phyloP scores from a whole-genome alignment of 1,284 basidiomycete genomes.

The Trametes sp. region DNA sequence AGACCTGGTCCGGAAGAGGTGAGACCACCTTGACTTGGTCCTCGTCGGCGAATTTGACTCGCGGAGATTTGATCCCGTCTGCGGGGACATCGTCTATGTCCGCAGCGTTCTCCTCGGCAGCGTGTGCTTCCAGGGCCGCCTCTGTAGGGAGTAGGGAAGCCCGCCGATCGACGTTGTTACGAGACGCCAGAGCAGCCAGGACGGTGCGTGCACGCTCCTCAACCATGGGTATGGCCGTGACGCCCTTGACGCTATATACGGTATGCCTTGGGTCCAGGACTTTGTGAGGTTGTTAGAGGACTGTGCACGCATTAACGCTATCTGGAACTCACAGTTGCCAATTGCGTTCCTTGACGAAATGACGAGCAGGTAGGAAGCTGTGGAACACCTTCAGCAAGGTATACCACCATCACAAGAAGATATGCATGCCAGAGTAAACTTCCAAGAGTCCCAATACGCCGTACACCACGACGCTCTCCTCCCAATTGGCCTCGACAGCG shows the following conservation, averaged over 20 bases:
- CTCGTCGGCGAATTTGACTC: slow-evolving; percentile 57
- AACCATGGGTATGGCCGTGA: slow-evolving; percentile 70
- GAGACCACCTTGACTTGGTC: slow-evolving; percentile 52
- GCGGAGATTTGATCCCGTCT: slow-evolving; percentile 35
- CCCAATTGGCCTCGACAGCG: slow-evolving; percentile 55
- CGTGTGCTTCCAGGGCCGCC: slow-evolving; percentile 12
- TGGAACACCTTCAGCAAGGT: slow-evolving; percentile 17
- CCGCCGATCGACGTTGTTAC: slow-evolving; percentile 52
- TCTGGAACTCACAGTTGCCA: slow-evolving; percentile 64
- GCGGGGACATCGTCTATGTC: slow-evolving; percentile 13
- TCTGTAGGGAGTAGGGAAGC: slow-evolving; percentile 50
- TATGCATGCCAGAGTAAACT: slow-evolving; percentile 66
- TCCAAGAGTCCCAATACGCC: slow-evolving; percentile 77
- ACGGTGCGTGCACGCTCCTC: slow-evolving; percentile 63
- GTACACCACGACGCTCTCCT: slow-evolving; percentile 64
- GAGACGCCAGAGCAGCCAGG: slow-evolving; percentile 58
- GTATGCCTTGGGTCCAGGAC: slow-evolving; percentile 67
- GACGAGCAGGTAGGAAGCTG: slow-evolving; percentile 77
- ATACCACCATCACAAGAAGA: slow-evolving; percentile 3
- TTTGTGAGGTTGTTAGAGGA: slow-evolving; percentile 35
- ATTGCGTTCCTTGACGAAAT: slow-evolving; percentile 65
- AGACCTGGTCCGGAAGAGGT: slow-evolving; percentile 39
- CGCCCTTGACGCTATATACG: slow-evolving; percentile 71
- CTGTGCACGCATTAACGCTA: background rate
- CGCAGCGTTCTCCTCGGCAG: slow-evolving; percentile 27